A percentile compares a stretch with the other conserved stretches of the same genome.
Conservation (phyloP, 1,284 basidiomycete genomes). For the Trichosporon sp. region DNA sequence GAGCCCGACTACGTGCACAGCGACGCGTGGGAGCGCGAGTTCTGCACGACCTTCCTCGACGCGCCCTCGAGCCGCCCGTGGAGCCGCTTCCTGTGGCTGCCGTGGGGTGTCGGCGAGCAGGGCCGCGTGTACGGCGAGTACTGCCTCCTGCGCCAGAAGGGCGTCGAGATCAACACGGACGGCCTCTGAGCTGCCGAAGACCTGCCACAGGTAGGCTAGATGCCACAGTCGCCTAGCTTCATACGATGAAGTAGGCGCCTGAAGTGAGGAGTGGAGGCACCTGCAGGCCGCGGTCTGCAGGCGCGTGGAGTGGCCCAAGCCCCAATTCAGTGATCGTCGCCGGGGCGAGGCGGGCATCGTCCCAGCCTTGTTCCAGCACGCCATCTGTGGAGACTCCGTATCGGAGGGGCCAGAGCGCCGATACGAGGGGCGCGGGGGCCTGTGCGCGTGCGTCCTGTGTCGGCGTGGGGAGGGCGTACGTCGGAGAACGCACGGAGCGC, state of each 20-base stretch:
- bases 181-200: not conserved
- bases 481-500: not conserved
- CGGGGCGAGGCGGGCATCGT: not conserved
- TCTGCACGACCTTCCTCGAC: constrained; percentile 76
- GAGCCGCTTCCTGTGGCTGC: constrained; percentile 72
- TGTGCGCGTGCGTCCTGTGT: not conserved
- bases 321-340: not conserved
- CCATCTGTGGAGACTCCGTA: not conserved
- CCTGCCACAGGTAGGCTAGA: not conserved
- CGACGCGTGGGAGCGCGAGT: constrained; percentile 65
- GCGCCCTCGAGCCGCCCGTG: constrained; percentile 64
- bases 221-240: too few species aligned
- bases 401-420: not conserved
- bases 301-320: not conserved
- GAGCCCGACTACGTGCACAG: constrained; percentile 68
- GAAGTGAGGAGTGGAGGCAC: not conserved
- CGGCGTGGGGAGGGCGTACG: too few species aligned
- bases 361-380: not conserved
- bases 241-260: too few species aligned
- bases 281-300: not conserved
- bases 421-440: not conserved
- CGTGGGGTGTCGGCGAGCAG: constrained; percentile 53
- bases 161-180: not conserved
- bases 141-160: constrained; percentile 50
- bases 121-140: constrained; percentile 54